Conservation (phyloP, 192 early-diverging fungal species). For the Mortierella antarctica region DNA sequence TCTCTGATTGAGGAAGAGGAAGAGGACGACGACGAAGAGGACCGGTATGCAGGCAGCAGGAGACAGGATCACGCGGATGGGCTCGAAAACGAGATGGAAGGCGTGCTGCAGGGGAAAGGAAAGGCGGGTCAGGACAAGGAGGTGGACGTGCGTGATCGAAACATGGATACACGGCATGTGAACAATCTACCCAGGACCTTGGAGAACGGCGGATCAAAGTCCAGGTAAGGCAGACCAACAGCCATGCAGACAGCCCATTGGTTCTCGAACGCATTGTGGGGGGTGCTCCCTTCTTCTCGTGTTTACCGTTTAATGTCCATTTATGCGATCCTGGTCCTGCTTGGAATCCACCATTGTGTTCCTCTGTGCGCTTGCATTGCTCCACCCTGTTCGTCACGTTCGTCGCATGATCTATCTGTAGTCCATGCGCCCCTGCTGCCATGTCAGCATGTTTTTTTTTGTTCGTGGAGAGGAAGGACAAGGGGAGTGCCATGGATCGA, state of each 20-base stretch:
- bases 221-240: conserved; percentile 15
- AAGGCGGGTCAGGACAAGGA: background rate
- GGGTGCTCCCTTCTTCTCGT: no score
- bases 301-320: no score
- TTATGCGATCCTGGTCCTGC: no score
- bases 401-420: no score
- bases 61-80: conserved; percentile 18
- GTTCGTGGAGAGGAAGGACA: no score
- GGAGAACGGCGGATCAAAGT: conserved; percentile 26
- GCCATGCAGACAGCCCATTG: conserved; percentile 1
- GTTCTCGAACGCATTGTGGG: conserved; percentile 4
- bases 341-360: no score
- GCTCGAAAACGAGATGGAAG: conserved; percentile 15
- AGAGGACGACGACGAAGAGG: conserved; percentile 34
- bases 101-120: background rate
- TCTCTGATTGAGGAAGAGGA: conserved; percentile 39
- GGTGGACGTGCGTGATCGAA: conserved; percentile 30
- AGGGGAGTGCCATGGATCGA: no score
- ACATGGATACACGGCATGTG: conserved; percentile 13
- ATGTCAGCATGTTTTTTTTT: no score
- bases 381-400: no score
- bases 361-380: no score
- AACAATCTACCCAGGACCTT: conserved; percentile 19
- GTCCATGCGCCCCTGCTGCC: no score
- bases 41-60: background rate